Evolutionary conservation across 2,329 filamentous ascomycete genomes (phyloP).

Genomic region (Amesomyces nigricolor): DNA sequence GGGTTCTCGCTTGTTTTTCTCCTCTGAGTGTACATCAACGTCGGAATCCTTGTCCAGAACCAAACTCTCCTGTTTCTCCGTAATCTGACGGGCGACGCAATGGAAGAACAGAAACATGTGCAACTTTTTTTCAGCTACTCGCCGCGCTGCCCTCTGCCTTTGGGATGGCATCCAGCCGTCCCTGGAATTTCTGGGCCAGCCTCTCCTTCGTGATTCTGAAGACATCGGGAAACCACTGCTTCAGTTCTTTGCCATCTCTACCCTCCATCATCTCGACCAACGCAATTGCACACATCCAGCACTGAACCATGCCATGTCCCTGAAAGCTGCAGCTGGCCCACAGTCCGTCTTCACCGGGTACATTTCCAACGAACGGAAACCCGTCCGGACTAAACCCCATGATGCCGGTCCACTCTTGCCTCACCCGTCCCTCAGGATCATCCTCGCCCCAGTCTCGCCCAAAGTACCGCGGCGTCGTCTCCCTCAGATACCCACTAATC

Average conservation of each 20-base stretch:
- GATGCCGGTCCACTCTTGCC: constrained; percentile 49
- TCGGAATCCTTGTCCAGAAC: too few relatives aligned
- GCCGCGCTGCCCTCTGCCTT: background rate
- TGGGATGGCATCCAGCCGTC: constrained; percentile 24
- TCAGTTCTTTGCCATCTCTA: constrained; percentile 30
- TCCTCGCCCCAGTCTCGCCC: constrained; percentile 47
- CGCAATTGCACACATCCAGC: constrained; percentile 54
- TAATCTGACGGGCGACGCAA: too few relatives aligned
- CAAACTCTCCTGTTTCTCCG: too few relatives aligned
- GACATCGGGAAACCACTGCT: constrained; percentile 48
- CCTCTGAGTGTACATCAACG: too few relatives aligned
- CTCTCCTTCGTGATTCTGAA: constrained; percentile 45
- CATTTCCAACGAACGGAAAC: constrained; percentile 46
- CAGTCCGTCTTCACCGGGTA: constrained; percentile 41
- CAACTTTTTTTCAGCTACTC: too few relatives aligned
- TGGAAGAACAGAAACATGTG: too few relatives aligned
- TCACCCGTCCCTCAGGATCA: constrained; percentile 35
- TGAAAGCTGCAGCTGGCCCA: constrained; percentile 58
- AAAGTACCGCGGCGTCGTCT: constrained; percentile 44
- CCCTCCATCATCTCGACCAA: constrained; percentile 49
- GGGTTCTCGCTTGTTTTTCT: too few relatives aligned
- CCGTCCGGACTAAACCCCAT: constrained; percentile 52
- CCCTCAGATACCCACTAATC: constrained; percentile 44
- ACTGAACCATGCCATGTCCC: constrained; percentile 62
- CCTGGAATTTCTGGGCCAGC: constrained; percentile 34